Base-by-base conservation (phyloP, 2,329 filamentous ascomycete species). In the Talaromyces amestolkiae region DNA sequence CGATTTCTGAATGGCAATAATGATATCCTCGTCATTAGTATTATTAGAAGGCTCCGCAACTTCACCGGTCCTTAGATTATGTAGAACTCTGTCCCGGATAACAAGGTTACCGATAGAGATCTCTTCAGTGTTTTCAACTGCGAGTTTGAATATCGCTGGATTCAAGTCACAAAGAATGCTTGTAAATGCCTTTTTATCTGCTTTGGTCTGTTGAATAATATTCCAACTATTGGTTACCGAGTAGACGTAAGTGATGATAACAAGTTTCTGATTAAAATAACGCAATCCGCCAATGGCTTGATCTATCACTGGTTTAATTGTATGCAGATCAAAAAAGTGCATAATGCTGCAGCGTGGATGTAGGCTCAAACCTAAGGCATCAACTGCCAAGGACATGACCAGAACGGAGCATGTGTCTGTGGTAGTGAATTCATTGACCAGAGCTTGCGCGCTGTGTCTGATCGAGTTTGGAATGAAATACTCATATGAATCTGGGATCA, bases 181-280 rank as follows among this genome's bases (percentile, higher is more conserved):
- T 5, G 39, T 10, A 3, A 61, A 24, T 3, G 37, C 35, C 19
- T 61, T 61, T 17, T 49, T 19, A 2, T 9, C 39, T 19, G 47
- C 37, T 27, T 11, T 54, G 15, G 17, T 17, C 22, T 35, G 22
- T 37, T 41, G 33, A 10, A 27, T 56, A 33, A 22, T 56, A 33
- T 63, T 63, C 33, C 47, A 63, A 31, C 61, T 63, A 2, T 56
- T 43, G 10, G 2, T 54, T 1, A 63, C 59, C 27, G 7, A 9
- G 39, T 63, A 63, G 8, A 54, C 39, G 24, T 63, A 54, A 10
- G 39, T 49, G 43, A 63, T 5, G 8, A 63, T 33, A 10, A 63
- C 35, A 2, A 33, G 24, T 33, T 54, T 8, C 35, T 63, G 61
- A 2, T 49, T 35, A 33, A 41, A 56, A 8, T 35, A 31, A 3